Percentiles rank a stretch among this genome's conserved stretches.
These are phyloP conservation scores for Diatrype stigma DNA, from an alignment of 2,329 filamentous ascomycete species.

Conservation along the genomic window DNA sequence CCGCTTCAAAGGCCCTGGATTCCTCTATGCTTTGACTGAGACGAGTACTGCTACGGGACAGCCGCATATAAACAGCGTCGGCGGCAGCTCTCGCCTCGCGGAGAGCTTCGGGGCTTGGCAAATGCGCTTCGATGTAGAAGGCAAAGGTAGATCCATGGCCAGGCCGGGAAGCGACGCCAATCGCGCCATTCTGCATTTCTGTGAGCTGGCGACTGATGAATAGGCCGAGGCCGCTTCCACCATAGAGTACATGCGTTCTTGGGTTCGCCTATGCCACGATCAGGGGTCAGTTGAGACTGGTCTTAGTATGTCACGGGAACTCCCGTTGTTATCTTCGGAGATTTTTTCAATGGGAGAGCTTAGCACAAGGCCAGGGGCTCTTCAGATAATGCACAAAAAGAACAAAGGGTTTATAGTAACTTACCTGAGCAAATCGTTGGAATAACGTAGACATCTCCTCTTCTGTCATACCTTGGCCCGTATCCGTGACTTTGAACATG, in stretches of 20 bases:
- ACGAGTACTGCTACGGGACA: slow-evolving; percentile 7
- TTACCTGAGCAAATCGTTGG: slow-evolving; percentile 64
- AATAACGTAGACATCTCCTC: slow-evolving; percentile 63
- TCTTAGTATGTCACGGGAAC: too few species aligned
- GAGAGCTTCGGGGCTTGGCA: slow-evolving; percentile 35
- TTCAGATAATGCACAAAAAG: too few species aligned
- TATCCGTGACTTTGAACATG: slow-evolving; percentile 67
- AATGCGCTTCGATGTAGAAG: slow-evolving; percentile 61
- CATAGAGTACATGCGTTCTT: too few species aligned
- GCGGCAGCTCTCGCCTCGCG: slow-evolving; percentile 37
- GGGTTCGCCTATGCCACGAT: too few species aligned
- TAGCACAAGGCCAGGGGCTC: too few species aligned
- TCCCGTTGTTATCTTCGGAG: too few species aligned
- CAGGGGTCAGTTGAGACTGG: too few species aligned
- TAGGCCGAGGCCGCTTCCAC: slow-evolving; percentile 64
- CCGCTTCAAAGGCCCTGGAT: slow-evolving; percentile 8
- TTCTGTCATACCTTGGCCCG: slow-evolving; percentile 57
- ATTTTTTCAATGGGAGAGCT: too few species aligned
- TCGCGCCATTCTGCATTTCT: slow-evolving; percentile 71
- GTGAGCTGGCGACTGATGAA: slow-evolving; percentile 72
- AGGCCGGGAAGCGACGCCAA: slow-evolving; percentile 62
- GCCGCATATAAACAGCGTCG: slow-evolving; percentile 26
- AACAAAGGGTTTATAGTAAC: too few species aligned
- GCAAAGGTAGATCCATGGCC: slow-evolving; percentile 68
- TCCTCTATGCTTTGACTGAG: slow-evolving; percentile 4